Evolutionary conservation across 257 asterid species (phyloP).

Genomic region (Pogostemon cablin): DNA sequence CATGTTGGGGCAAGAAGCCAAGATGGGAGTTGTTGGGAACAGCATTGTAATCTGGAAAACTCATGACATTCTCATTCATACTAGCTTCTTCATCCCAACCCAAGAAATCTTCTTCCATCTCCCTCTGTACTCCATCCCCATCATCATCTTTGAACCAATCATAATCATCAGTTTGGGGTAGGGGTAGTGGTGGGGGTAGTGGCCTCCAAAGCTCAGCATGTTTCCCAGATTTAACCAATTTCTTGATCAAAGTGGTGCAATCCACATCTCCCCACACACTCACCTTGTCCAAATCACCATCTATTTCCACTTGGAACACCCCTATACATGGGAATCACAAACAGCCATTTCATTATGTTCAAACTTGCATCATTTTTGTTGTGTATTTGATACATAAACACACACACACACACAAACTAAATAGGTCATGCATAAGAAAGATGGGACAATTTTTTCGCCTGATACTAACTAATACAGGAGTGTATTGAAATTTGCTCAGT

Average conservation of each 20-base stretch:
- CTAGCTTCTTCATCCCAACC: constrained; percentile 32
- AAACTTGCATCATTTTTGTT: neutral
- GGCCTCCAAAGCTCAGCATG: constrained; percentile 60
- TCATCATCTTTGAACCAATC: constrained; percentile 28
- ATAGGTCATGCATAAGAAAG: too few species aligned
- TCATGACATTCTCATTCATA: constrained; percentile 16
- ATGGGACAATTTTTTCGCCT: too few species aligned
- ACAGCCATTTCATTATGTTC: neutral
- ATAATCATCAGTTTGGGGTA: neutral
- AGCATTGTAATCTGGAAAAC: constrained; percentile 24
- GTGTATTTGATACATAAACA: too few species aligned
- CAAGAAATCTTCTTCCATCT: constrained; percentile 24
- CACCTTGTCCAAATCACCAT: constrained; percentile 38
- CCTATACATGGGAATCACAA: constrained; percentile 23
- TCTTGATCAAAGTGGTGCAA: constrained; percentile 35
- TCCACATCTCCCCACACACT: constrained; percentile 46
- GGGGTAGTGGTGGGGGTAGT: neutral
- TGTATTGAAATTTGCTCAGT: too few species aligned
- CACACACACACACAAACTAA: too few species aligned
- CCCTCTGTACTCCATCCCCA: neutral
- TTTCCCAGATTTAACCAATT: constrained; percentile 52
- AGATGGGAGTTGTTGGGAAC: constrained; percentile 17
- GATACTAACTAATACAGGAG: too few species aligned
- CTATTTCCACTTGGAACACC: constrained; percentile 55
- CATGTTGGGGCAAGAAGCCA: constrained; percentile 25